Conservation (phyloP, 352 stramenopile species). For the Phytopythium kandeliae region DNA sequence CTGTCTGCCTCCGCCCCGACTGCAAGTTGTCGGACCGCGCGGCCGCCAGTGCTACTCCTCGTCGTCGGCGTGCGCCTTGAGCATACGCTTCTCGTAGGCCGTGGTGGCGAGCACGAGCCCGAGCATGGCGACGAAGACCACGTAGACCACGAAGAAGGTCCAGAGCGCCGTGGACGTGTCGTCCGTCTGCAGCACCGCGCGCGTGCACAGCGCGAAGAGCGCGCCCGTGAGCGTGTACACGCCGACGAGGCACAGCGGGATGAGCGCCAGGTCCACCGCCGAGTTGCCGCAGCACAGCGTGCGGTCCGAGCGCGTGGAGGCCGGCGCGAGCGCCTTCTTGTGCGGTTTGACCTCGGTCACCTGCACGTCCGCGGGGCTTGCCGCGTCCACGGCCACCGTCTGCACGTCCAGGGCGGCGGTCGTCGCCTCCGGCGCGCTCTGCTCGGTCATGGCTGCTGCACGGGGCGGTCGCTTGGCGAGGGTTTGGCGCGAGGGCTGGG, state of each 20-base stretch:
- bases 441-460: constrained; percentile 3
- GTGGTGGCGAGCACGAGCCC: constrained; percentile 52
- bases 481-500: too few relatives aligned
- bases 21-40: too few relatives aligned
- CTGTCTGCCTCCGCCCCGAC: too few relatives aligned
- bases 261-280: constrained; percentile 64
- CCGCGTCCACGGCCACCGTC: constrained; percentile 1
- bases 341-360: constrained; percentile 51
- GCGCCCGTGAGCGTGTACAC: constrained; percentile 60
- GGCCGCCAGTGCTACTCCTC: too few relatives aligned
- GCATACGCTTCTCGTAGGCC: constrained; percentile 59
- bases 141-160: constrained; percentile 74
- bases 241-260: constrained; percentile 48
- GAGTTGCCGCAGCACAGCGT: constrained; percentile 71
- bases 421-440: neutral
- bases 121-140: constrained; percentile 55
- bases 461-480: too few relatives aligned
- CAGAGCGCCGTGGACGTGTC: constrained; percentile 76
- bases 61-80: constrained; percentile 39
- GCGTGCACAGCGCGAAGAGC: constrained; percentile 68
- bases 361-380: constrained; percentile 30
- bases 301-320: constrained; percentile 22
- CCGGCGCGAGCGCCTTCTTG: constrained; percentile 18
- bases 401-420: too few relatives aligned
- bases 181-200: constrained; percentile 68